Base-by-base conservation (phyloP, 108 stramenopile species). In the Skeletonema tropicum region DNA sequence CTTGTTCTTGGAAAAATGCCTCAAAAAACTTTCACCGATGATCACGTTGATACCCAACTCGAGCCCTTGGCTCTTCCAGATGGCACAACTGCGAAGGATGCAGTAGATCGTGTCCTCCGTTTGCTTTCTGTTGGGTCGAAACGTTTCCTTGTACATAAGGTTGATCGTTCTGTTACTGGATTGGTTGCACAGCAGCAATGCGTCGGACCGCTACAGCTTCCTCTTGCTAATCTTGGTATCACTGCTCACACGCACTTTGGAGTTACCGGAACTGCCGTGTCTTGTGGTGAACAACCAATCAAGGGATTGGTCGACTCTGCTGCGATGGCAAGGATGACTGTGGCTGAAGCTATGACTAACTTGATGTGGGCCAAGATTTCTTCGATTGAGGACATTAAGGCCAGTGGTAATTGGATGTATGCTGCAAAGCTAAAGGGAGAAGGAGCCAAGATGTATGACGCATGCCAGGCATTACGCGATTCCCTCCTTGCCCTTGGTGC, bases 341-440 rank as follows among this genome's bases (percentile, higher is more conserved):
- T 98, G n/a, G 96, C 95, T 11, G 99, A 99, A 83, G 88, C 98
- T 26, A 93, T 99, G 85, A 98, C 99, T 3, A 99, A 99, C 87
- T 76, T 99, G n/a, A 93, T 97, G 75, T 98, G 94, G 93, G 99
- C 99, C 32, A 91, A 94, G 82, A 91, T 98, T 48, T 88, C 96
- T 12, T 88, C 83, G 59, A 87, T 98, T 61, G 89, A 87, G 52
- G 97, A 98, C 70, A 95, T 98, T 78, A 98, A 98, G 74, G 93
- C 95, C 19, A 92, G 92, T 71, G 97, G 96, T 25, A 99, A 99
- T 82, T 99, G 99, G 99, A 99, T 99, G 99, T 99, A 98, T 77
- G 98, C 99, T 17, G 98, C 98, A 49, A 99, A 99, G 81, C 94
- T 99, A 14, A 85, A 90, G 10, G 99, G 99, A 5, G 99, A 99